Conservation (phyloP, 2,329 filamentous ascomycete genomes). For the Cladosporium sp. region DNA sequence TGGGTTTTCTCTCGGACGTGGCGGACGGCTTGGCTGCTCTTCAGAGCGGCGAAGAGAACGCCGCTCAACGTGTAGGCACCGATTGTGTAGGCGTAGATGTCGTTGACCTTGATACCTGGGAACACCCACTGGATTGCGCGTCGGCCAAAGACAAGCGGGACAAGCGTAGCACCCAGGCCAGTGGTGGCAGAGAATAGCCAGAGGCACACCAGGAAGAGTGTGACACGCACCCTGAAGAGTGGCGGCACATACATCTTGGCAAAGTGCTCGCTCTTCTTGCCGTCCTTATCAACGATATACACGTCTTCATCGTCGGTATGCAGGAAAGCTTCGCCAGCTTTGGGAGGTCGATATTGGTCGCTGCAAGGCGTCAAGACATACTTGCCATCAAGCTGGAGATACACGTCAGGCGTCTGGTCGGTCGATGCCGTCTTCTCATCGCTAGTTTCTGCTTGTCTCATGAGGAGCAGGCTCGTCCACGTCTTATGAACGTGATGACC, state of each 20-base stretch:
- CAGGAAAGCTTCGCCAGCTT: slow-evolving; percentile 77
- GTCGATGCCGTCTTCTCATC: slow-evolving; percentile 30
- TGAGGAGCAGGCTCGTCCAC: slow-evolving; percentile 28
- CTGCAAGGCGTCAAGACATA: slow-evolving; percentile 93
- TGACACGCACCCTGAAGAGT: slow-evolving; percentile 76
- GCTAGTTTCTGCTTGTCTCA: slow-evolving; percentile 25
- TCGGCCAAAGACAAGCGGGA: slow-evolving; percentile 83
- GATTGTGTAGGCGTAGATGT: slow-evolving; percentile 93
- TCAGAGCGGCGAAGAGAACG: slow-evolving; percentile 56
- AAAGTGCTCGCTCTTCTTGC: slow-evolving; percentile 46
- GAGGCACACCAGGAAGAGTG: slow-evolving; percentile 82
- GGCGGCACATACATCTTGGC: slow-evolving; percentile 73
- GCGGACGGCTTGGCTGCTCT: slow-evolving; percentile 21
- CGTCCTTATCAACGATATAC: slow-evolving; percentile 35
- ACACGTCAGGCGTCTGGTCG: slow-evolving; percentile 14
- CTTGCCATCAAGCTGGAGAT: slow-evolving; percentile 63
- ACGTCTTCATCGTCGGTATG: slow-evolving; percentile 66
- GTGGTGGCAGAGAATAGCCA: slow-evolving; percentile 92
- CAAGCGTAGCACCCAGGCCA: slow-evolving; percentile 79
- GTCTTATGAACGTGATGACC: slow-evolving; percentile 49
- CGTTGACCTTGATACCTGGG: slow-evolving; percentile 78
- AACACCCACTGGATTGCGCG: slow-evolving; percentile 72
- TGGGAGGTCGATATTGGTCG: slow-evolving; percentile 91
- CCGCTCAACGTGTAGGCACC: slow-evolving; percentile 80
- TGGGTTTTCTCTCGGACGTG: slow-evolving; percentile 24